Percentiles rank a stretch among this genome's conserved stretches.
Evolutionary conservation across 2,329 filamentous ascomycete species (phyloP).

Genomic region (Escovopsis sp.): DNA sequence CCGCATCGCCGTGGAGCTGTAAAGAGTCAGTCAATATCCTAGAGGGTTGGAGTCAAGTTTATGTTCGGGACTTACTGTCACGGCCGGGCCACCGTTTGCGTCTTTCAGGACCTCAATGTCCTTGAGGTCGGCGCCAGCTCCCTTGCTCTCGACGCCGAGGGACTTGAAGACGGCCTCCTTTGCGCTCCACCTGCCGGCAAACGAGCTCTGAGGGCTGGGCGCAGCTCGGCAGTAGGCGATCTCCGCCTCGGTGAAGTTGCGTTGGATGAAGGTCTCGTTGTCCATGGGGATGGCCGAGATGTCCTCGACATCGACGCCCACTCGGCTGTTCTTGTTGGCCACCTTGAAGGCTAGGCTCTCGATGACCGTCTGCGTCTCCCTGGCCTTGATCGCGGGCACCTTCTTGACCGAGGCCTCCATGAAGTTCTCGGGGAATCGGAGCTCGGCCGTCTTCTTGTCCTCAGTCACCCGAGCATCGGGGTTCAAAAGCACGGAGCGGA

Average conservation of each 20-base stretch:
- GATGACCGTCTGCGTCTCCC: slow-evolving; percentile 60
- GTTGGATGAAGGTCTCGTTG: slow-evolving; percentile 85
- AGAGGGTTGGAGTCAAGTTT: too few species aligned
- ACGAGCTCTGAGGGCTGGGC: slow-evolving; percentile 71
- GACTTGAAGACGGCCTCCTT: slow-evolving; percentile 99
- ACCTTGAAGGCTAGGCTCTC: slow-evolving; percentile 58
- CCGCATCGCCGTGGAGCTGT: slow-evolving; percentile 76
- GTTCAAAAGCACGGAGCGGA: slow-evolving; percentile 82
- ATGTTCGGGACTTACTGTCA: slow-evolving; percentile 52
- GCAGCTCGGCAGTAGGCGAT: slow-evolving; percentile 75
- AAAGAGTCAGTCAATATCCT: slow-evolving; percentile 21
- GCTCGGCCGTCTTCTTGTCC: slow-evolving; percentile 74
- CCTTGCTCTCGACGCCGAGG: slow-evolving; percentile 71
- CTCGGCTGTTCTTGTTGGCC: slow-evolving; percentile 47
- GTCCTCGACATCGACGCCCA: slow-evolving; percentile 89
- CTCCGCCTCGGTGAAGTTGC: slow-evolving; percentile 82
- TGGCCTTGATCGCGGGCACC: slow-evolving; percentile 31
- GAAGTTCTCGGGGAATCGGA: slow-evolving; percentile 57
- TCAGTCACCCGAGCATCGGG: slow-evolving; percentile 72
- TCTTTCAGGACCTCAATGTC: slow-evolving; percentile 87
- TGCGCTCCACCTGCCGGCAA: slow-evolving; percentile 89
- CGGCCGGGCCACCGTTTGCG: slow-evolving; percentile 67
- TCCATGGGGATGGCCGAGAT: slow-evolving; percentile 78
- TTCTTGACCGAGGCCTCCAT: slow-evolving; percentile 49
- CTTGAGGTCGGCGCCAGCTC: slow-evolving; percentile 76